Percentiles rank a stretch among this genome's conserved stretches.
Evolutionary conservation across 2,329 filamentous ascomycete species (phyloP).

Genomic region (Onygenales sp.): DNA sequence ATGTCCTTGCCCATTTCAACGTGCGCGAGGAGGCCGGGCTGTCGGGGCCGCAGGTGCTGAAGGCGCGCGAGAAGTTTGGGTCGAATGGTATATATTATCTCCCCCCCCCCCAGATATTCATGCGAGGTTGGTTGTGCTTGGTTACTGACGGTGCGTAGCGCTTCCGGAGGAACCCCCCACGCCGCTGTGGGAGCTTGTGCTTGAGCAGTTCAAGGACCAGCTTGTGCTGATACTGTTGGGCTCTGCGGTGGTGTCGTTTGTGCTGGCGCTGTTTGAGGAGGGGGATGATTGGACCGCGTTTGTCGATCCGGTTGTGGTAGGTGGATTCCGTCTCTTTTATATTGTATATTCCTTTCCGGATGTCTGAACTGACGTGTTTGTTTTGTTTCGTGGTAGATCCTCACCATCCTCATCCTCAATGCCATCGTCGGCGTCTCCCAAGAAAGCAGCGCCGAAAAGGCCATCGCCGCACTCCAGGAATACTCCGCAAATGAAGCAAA

Average conservation of each 20-base stretch:
- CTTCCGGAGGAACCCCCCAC: conserved; percentile 87
- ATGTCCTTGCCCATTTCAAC: conserved; percentile 44
- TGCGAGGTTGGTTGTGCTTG: neutral
- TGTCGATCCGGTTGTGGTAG: conserved; percentile 87
- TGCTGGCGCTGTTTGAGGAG: conserved; percentile 85
- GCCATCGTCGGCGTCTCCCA: conserved; percentile 95
- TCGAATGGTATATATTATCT: conserved; percentile 40
- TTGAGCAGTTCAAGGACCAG: conserved; percentile 99
- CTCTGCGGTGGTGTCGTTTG: conserved; percentile 87
- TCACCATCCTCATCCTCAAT: conserved; percentile 94
- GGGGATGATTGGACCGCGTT: conserved; percentile 94
- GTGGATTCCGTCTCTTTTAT: conserved; percentile 20
- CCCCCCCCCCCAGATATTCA: neutral
- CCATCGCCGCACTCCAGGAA: conserved; percentile 94
- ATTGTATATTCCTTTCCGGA: neutral
- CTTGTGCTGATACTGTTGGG: conserved; percentile 89
- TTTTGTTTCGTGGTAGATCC: conserved; percentile 51
- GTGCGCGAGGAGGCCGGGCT: conserved; percentile 44
- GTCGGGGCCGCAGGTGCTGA: conserved; percentile 38
- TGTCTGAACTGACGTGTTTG: neutral
- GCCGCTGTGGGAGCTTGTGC: conserved; percentile 87
- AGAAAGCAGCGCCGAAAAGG: conserved; percentile 97
- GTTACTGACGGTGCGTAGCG: conserved; percentile 37
- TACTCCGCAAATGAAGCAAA: conserved; percentile 98
- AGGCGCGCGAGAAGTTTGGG: conserved; percentile 41